Base-by-base conservation (phyloP, 345 rosid genomes). In the Pelargonium nanum region DNA sequence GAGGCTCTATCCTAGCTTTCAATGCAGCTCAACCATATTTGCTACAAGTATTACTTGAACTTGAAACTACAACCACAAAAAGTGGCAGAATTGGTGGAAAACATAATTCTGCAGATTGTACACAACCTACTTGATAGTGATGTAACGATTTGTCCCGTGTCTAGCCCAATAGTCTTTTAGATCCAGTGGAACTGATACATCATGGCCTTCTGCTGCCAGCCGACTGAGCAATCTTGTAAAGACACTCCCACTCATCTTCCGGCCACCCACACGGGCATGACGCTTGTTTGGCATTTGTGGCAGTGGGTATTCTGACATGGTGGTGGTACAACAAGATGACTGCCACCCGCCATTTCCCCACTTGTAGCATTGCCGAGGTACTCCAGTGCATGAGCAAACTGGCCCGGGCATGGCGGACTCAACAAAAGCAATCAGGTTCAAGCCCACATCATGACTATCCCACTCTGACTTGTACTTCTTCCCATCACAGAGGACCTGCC, bases 331-430 rank as follows among this genome's bases (percentile, higher is more conserved):
- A 67, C 97, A 91, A 24, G 93, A 80, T 2, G 96, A 87, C 72
- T 91, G 97, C 96, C 97, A 91, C 45, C 97, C 97, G 2, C 97
- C 93, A 12, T 74, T 80, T 56, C 96, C 97, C 97, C 96, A 91
- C 60, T 82, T 91, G 78, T 91, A 91, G 77, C 96, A 91, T 44
- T 83, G 93, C 16, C 70, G 80, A 17, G 86, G 75, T 61, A 57
- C 70, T 13, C 97, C 94, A 0, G 97, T 87, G 73, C 97, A 91
- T 9, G 97, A 72, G 75, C 97, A 91, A 40, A 82, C 78, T 0
- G 94, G 96, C n/a, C 63, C 84, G 1, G 89, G 87, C 93, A 91
- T 91, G 54, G 74, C 78, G 26, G 87, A 57, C 54, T 77, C 87
- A 20, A 87, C 89, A 51, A 78, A 87, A 30, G 56, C 70, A 34